Conservation (phyloP, 2,329 filamentous ascomycete genomes). For the Emergomyces orientalis region DNA sequence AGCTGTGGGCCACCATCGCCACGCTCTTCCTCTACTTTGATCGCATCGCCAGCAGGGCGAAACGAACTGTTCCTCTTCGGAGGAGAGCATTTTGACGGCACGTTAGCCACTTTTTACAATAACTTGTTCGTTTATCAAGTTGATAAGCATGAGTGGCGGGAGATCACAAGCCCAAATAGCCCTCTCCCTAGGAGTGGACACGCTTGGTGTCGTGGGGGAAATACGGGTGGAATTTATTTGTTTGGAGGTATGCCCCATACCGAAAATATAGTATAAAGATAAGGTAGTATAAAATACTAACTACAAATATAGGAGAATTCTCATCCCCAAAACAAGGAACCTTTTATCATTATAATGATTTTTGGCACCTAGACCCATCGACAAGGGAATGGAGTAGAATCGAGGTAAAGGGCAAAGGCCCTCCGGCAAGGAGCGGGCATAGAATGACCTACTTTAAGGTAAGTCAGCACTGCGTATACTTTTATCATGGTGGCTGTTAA, state of each 20-base stretch:
- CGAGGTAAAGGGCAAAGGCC: slow-evolving; percentile 62
- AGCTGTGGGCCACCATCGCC: slow-evolving; percentile 63
- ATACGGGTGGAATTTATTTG: slow-evolving; percentile 75
- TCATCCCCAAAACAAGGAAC: slow-evolving; percentile 94
- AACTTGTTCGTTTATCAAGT: slow-evolving; percentile 63
- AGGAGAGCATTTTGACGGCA: slow-evolving; percentile 92
- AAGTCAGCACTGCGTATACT: background rate
- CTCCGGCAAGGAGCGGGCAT: slow-evolving; percentile 80
- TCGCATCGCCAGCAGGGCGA: slow-evolving; percentile 74
- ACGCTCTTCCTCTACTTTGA: slow-evolving; percentile 68
- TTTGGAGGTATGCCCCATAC: slow-evolving; percentile 56
- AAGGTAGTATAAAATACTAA: background rate
- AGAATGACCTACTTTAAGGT: slow-evolving; percentile 90
- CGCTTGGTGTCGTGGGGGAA: slow-evolving; percentile 86
- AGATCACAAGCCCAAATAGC: slow-evolving; percentile 81
- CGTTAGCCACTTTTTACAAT: slow-evolving; percentile 63
- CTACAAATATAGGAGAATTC: slow-evolving; percentile 57
- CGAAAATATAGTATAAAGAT: background rate
- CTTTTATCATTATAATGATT: slow-evolving; percentile 98
- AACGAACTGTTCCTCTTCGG: slow-evolving; percentile 89
- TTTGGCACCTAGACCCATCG: slow-evolving; percentile 81
- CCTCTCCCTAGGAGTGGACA: slow-evolving; percentile 86
- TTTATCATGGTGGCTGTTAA: background rate
- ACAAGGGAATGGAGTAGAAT: slow-evolving; percentile 85
- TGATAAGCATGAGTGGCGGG: slow-evolving; percentile 80